Percentiles rank a stretch among this genome's conserved stretches.
phyloP scores from a whole-genome alignment of 306 rosid species.

The Acmispon strigosus region DNA sequence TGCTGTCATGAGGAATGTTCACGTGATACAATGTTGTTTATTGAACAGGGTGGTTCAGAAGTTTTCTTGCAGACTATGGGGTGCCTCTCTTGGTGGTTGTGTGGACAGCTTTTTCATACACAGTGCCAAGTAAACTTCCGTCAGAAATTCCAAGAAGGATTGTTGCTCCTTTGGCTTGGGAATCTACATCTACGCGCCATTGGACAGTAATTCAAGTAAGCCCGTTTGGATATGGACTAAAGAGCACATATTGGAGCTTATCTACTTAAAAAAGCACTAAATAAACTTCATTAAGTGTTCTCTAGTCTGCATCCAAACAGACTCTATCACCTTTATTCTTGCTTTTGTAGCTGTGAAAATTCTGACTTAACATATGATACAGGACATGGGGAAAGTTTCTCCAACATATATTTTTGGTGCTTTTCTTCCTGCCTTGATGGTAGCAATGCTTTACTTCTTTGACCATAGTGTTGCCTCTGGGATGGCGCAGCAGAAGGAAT shows the following conservation, averaged over 20 bases:
- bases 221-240: no score
- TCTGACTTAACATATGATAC: constrained; percentile 45
- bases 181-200: constrained; percentile 57
- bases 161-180: constrained; percentile 71
- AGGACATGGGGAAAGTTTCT: constrained; percentile 84
- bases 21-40: not conserved
- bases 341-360: not conserved
- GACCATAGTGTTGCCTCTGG: constrained; percentile 88
- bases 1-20: not conserved
- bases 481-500: constrained; percentile 85
- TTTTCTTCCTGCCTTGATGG: constrained; percentile 71
- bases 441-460: constrained; percentile 83
- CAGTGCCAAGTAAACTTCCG: constrained; percentile 53
- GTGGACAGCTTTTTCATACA: constrained; percentile 66
- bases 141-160: constrained; percentile 73
- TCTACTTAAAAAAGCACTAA: no score
- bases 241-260: no score
- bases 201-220: constrained; percentile 74
- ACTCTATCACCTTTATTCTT: not conserved
- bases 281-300: no score
- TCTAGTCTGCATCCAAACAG: no score
- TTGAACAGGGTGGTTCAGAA: constrained; percentile 51
- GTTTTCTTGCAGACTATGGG: constrained; percentile 65
- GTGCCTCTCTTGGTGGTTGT: constrained; percentile 67
- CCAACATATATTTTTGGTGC: constrained; percentile 58